These are phyloP conservation scores for Globisporangium paddicum DNA, from an alignment of 352 stramenopile species.

Conservation along the genomic window DNA sequence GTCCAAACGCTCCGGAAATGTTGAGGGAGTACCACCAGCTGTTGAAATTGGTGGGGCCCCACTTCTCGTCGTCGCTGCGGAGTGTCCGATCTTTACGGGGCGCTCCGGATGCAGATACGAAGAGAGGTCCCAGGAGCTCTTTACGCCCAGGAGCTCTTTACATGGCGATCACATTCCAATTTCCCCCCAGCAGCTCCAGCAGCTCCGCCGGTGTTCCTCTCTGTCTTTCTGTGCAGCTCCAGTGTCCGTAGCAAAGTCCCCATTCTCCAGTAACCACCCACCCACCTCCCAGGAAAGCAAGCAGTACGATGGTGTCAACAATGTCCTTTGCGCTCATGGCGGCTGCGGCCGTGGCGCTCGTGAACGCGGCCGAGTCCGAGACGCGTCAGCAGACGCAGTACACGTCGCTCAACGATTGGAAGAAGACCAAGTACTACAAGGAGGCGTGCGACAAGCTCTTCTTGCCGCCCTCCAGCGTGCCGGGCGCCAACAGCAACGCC, in stretches of 20 bases:
- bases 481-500: background rate
- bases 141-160: background rate
- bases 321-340: slow-evolving; percentile 18
- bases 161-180: slow-evolving; percentile 26
- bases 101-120: slow-evolving; percentile 7
- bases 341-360: slow-evolving; percentile 14
- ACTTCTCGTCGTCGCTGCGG: background rate
- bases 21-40: background rate
- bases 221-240: background rate
- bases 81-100: slow-evolving; percentile 11
- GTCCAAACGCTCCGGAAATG: background rate
- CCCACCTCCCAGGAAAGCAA: background rate
- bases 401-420: slow-evolving; percentile 29
- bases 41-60: background rate
- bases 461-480: slow-evolving; percentile 11
- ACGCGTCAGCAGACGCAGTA: slow-evolving; percentile 8
- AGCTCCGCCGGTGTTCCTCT: background rate
- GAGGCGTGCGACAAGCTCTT: slow-evolving; percentile 25
- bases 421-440: slow-evolving; percentile 32
- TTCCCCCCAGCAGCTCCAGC: slow-evolving; percentile 9
- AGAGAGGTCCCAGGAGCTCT: slow-evolving; percentile 11
- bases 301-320: slow-evolving; percentile 20
- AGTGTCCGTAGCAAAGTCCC: background rate
- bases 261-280: background rate
- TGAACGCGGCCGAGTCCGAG: slow-evolving; percentile 6